phyloP scores from a whole-genome alignment of 352 stramenopile species.

The Globisporangium canariense region DNA sequence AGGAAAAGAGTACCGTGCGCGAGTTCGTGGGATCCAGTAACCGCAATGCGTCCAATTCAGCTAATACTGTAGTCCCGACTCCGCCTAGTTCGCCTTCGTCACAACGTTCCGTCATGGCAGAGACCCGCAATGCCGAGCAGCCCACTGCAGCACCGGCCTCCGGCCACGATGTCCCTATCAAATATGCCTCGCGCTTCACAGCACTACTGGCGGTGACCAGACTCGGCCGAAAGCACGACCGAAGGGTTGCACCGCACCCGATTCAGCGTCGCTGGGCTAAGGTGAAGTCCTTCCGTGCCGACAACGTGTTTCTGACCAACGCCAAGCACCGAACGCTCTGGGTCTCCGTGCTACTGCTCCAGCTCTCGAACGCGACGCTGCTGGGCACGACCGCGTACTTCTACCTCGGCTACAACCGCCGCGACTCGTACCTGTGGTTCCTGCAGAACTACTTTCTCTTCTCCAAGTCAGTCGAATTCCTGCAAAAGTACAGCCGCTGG shows the following conservation, averaged over 20 bases:
- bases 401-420: neutral
- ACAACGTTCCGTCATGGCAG: neutral
- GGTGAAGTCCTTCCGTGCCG: neutral
- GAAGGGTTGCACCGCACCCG: neutral
- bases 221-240: neutral
- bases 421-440: neutral
- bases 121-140: neutral
- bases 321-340: neutral
- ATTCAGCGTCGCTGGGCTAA: neutral
- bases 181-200: neutral
- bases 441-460: neutral
- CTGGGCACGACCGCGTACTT: neutral
- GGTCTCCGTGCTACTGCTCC: neutral
- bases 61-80: too few relatives aligned
- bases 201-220: neutral
- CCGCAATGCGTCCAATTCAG: too few relatives aligned
- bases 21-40: too few relatives aligned
- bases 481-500: neutral
- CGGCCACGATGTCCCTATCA: neutral
- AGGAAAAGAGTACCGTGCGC: too few relatives aligned
- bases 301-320: neutral
- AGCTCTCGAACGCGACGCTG: neutral
- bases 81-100: too few relatives aligned
- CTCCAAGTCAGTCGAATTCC: neutral
- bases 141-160: neutral